These are phyloP conservation scores for Monosporascus sp. DNA, from an alignment of 2,329 filamentous ascomycete genomes.

Conservation along the genomic window DNA sequence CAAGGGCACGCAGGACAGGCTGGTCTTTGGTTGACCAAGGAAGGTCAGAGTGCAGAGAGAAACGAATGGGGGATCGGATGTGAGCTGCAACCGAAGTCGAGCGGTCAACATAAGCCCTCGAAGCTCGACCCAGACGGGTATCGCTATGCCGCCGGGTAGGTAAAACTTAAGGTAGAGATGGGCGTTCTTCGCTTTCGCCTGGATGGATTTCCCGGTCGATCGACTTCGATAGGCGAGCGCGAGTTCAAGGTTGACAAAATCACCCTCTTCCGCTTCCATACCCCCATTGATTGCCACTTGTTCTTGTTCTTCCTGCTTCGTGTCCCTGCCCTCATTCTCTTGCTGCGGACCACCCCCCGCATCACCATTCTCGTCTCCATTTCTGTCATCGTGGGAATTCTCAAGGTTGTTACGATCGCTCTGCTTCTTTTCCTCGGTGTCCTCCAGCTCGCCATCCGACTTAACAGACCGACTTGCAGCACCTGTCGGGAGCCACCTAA, in stretches of 20 bases:
- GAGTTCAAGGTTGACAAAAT: constrained; percentile 73
- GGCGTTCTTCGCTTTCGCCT: constrained; percentile 63
- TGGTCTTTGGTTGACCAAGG: constrained; percentile 69
- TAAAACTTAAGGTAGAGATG: constrained; percentile 71
- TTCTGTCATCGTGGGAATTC: constrained; percentile 20
- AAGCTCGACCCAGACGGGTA: constrained; percentile 70
- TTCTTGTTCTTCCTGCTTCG: constrained; percentile 32
- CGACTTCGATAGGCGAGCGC: constrained; percentile 68
- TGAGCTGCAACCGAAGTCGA: constrained; percentile 65
- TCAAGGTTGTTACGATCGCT: constrained; percentile 46
- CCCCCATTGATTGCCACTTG: constrained; percentile 44
- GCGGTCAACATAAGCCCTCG: constrained; percentile 67
- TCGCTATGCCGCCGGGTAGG: constrained; percentile 48
- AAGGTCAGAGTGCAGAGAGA: constrained; percentile 70
- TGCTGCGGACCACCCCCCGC: constrained; percentile 27
- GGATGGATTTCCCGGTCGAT: constrained; percentile 54
- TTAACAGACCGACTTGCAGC: constrained; percentile 60
- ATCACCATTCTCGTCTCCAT: constrained; percentile 25
- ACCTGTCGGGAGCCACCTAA: constrained; percentile 68
- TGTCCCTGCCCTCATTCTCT: constrained; percentile 22
- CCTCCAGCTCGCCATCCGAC: constrained; percentile 52
- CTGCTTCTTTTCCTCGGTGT: constrained; percentile 32
- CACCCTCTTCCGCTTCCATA: constrained; percentile 72
- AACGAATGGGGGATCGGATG: constrained; percentile 73
- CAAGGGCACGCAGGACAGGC: constrained; percentile 65